Percentiles rank a stretch among this genome's conserved stretches.
These are phyloP conservation scores for Rubroboletus satanas DNA, from an alignment of 768 basidiomycete species.

Conservation along the genomic window DNA sequence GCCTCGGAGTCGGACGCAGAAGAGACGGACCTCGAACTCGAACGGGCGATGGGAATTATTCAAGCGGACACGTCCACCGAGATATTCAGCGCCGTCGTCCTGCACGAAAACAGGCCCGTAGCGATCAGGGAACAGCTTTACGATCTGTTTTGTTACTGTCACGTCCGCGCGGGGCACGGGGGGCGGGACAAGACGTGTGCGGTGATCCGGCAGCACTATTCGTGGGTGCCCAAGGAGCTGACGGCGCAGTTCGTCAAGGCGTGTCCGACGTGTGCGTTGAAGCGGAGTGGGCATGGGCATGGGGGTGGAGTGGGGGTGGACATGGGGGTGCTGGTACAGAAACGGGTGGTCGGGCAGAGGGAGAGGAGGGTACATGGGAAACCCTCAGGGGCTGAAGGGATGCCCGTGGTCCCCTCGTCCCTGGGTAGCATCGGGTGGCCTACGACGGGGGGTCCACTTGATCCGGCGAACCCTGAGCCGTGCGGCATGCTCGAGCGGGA, in stretches of 20 bases:
- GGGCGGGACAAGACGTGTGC: conserved; percentile 78
- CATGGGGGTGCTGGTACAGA: background rate
- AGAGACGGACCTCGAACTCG: background rate
- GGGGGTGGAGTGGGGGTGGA: conserved; percentile 10
- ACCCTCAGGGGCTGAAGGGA: background rate
- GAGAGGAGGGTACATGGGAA: background rate
- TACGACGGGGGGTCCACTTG: conserved; percentile 26
- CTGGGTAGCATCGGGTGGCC: conserved; percentile 14
- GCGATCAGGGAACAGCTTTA: conserved; percentile 78
- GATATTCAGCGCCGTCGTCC: conserved; percentile 41
- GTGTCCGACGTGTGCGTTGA: conserved; percentile 69
- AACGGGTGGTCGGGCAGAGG: background rate
- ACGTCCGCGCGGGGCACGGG: conserved; percentile 61
- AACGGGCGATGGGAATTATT: conserved; percentile 20
- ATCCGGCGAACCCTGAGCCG: conserved; percentile 17
- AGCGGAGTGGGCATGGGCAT: conserved; percentile 38
- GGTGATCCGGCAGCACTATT: conserved; percentile 63
- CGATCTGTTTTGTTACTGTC: conserved; percentile 71
- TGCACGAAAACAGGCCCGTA: conserved; percentile 70
- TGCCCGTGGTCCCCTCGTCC: background rate
- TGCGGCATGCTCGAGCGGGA: conserved; percentile 8
- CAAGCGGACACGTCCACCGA: conserved; percentile 11
- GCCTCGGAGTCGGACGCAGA: background rate
- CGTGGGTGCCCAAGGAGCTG: conserved; percentile 83
- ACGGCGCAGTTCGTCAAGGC: conserved; percentile 73